Conservation (phyloP, 305 asterid genomes). For the Solanum hybrid region DNA sequence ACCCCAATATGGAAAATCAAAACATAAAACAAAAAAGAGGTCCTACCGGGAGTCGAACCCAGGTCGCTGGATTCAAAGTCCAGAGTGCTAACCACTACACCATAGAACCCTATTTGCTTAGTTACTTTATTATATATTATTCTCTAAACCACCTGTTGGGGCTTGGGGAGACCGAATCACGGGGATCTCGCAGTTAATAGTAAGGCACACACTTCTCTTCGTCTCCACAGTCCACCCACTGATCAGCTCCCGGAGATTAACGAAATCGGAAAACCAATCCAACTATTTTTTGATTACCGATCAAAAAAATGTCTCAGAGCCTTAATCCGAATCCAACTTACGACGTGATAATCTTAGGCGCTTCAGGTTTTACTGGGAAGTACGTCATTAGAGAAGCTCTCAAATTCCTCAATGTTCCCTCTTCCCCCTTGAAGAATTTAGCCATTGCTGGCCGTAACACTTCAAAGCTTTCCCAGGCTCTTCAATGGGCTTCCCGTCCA, state of each 20-base stretch:
- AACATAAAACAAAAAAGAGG: not conserved
- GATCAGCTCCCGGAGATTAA: not conserved
- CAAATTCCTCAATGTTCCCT: conserved; percentile 58
- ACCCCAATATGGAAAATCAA: too few species aligned
- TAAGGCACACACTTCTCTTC: not conserved
- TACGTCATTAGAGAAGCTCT: conserved; percentile 69
- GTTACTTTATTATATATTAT: not conserved
- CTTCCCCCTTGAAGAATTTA: conserved; percentile 60
- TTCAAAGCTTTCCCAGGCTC: conserved; percentile 46
- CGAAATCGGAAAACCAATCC: not conserved
- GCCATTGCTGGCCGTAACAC: conserved; percentile 82
- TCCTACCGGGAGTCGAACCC: conserved; percentile 99
- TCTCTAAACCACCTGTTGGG: not conserved
- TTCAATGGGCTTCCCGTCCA: conserved; percentile 56
- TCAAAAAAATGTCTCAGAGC: not conserved
- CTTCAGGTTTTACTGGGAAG: conserved; percentile 90
- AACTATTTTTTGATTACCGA: not conserved
- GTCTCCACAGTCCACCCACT: not conserved
- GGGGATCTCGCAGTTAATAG: not conserved
- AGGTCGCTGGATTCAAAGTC: conserved; percentile 99
- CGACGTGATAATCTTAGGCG: conserved; percentile 68
- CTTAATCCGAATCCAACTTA: conserved; percentile 7
- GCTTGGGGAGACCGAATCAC: not conserved
- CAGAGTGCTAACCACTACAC: conserved; percentile 99
- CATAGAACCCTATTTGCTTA: conserved; percentile 57